These are phyloP conservation scores for Alternaria sp. DNA, from an alignment of 2,329 filamentous ascomycete genomes.

Conservation along the genomic window DNA sequence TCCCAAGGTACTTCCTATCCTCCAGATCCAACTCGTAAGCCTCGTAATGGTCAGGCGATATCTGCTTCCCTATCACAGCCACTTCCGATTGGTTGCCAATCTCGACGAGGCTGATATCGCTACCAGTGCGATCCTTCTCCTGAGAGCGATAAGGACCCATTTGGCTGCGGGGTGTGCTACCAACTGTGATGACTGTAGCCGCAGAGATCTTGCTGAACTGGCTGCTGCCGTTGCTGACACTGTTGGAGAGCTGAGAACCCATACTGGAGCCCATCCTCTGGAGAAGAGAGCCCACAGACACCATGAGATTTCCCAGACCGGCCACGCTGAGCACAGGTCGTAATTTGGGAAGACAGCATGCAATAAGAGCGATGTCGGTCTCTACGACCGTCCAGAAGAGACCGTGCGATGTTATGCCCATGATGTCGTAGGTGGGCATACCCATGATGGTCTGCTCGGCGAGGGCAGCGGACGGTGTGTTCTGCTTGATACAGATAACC, in stretches of 20 bases:
- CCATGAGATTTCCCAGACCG: constrained; percentile 6
- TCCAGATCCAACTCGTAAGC: background rate
- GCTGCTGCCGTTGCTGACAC: background rate
- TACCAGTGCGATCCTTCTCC: constrained; percentile 3
- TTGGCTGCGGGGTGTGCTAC: background rate
- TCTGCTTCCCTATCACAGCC: background rate
- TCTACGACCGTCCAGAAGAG: constrained; percentile 18
- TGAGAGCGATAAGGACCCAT: background rate
- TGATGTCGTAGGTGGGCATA: constrained; percentile 20
- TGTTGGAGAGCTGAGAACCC: constrained; percentile 10
- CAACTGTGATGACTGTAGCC: constrained; percentile 1
- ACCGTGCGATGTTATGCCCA: constrained; percentile 16
- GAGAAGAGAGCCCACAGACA: constrained; percentile 14
- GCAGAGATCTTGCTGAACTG: constrained; percentile 17
- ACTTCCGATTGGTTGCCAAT: constrained; percentile 7
- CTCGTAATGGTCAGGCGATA: background rate
- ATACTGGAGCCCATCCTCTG: constrained; percentile 13
- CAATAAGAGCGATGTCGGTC: constrained; percentile 15
- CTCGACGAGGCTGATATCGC: constrained; percentile 16
- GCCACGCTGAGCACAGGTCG: constrained; percentile 10
- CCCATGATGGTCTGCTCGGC: constrained; percentile 14
- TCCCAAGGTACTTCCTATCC: constrained; percentile 1
- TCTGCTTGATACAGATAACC: constrained; percentile 21
- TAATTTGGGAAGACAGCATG: constrained; percentile 13
- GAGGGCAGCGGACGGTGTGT: constrained; percentile 13